These are phyloP conservation scores for Hymenoscyphus fraxineus DNA, from an alignment of 2,329 filamentous ascomycete genomes.

Conservation along the genomic window DNA sequence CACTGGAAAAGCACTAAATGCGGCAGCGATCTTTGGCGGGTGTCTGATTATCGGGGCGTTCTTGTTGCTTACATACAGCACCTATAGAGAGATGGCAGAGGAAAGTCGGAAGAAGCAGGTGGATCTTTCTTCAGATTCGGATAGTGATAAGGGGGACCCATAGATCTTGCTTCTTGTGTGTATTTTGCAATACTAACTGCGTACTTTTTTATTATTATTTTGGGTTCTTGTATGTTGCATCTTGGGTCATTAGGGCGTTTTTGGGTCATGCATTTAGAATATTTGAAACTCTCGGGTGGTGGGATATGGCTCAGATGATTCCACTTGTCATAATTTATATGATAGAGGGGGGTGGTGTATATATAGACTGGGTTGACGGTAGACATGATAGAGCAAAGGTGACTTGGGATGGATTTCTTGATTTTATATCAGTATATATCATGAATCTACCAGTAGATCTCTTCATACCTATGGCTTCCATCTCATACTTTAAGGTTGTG, in stretches of 20 bases:
- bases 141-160: conserved; percentile 35
- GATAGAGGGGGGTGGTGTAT: too few relatives aligned
- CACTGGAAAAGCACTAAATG: conserved; percentile 71
- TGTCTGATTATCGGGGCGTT: conserved; percentile 86
- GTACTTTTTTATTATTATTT: not conserved
- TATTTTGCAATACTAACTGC: not conserved
- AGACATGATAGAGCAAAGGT: too few relatives aligned
- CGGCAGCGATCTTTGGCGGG: conserved; percentile 77
- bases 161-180: not conserved
- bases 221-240: not conserved
- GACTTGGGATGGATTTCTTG: too few relatives aligned
- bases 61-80: conserved; percentile 81
- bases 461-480: too few relatives aligned
- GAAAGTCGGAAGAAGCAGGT: conserved; percentile 60
- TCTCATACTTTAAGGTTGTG: too few relatives aligned
- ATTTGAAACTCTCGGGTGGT: not conserved
- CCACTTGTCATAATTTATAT: not conserved
- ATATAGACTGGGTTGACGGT: too few relatives aligned
- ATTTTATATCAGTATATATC: too few relatives aligned
- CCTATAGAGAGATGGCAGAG: conserved; percentile 88
- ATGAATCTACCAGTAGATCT: too few relatives aligned
- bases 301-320: not conserved
- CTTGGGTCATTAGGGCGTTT: not conserved
- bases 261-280: not conserved
- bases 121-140: conserved; percentile 40